Evolutionary conservation across 2,329 filamentous ascomycete genomes (phyloP), one percentile per base, ranked within the genome.

Genomic region (Whalleya microplaca): DNA sequence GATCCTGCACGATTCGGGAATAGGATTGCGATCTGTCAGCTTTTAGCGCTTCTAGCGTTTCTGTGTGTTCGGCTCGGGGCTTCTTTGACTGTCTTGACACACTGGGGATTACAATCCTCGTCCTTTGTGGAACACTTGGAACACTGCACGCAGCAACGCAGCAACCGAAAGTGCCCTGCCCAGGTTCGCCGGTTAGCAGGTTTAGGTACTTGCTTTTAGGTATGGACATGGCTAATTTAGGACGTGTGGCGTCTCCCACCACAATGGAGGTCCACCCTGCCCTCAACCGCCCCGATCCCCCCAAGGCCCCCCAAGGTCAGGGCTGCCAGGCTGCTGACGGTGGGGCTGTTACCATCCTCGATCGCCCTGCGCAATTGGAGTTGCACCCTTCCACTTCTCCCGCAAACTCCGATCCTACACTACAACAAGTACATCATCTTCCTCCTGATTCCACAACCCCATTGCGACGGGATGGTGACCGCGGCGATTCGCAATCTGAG

Each of bases 231-330:
- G 48, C 63, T 61, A 59, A 62, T 61, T 61, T 60, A 56, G 58
- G 65, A 16, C 53, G 55, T 21, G 60, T 66, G 55, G 62, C 54
- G 48, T 62, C 65, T 45, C 63, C 63, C 43, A 59, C 50, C 48
- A 43, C 58, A 37, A 67, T 66, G 62, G 66, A 58, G 52, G 62
- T 63, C 46, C 66, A 65, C 56, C 59, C 60, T 55, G 55, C 54
- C 40, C 64, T 63, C 50, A 59, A 56, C 51, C 53, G 44, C 44
- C 57, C 42, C 70, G 71, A 41, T 71, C 70, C 58, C 68, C 69
- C 55, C 53, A 61, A 27, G 23, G 9, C 23, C 23, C 9, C n/a
- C n/a, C n/a, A n/a, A n/a, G n/a, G n/a, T n/a, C n/a, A n/a, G n/a
- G 23, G 23, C 23, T 27, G 69, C 55, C 66, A 69, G 59, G 42